Evolutionary conservation across 1,139 yeast species (phyloP).

Genomic region (Lodderomyces orthopsilosis): DNA sequence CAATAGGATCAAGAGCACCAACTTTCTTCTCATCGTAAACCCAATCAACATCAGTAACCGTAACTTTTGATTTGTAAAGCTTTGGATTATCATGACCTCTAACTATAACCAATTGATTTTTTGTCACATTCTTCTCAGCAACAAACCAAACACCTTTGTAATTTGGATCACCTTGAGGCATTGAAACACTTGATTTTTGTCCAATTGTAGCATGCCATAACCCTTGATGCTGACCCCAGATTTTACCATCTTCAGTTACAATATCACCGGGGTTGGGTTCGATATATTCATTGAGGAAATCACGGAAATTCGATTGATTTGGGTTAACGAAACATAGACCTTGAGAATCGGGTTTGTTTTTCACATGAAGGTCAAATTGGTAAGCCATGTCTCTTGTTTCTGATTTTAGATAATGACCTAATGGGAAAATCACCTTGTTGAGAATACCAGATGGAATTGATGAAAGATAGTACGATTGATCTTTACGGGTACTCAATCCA

Average conservation of each 20-base stretch:
- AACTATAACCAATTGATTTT: conserved; percentile 77
- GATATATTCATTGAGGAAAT: conserved; percentile 74
- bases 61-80: conserved; percentile 47
- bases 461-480: conserved; percentile 88
- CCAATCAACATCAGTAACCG: conserved; percentile 53
- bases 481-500: conserved; percentile 63
- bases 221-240: conserved; percentile 83
- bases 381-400: conserved; percentile 67
- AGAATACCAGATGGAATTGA: conserved; percentile 54
- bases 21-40: conserved; percentile 22
- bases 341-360: conserved; percentile 85
- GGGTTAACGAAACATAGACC: conserved; percentile 92
- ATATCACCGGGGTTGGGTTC: conserved; percentile 73
- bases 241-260: conserved; percentile 65
- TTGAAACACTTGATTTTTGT: conserved; percentile 70
- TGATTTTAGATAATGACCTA: conserved; percentile 75
- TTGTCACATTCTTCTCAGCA: conserved; percentile 58
- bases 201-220: conserved; percentile 95
- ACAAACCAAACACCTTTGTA: conserved; percentile 86
- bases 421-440: conserved; percentile 63
- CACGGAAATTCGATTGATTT: conserved; percentile 53
- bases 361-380: conserved; percentile 46
- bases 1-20: conserved; percentile 9
- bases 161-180: conserved; percentile 83
- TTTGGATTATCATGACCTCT: conserved; percentile 64